A percentile compares a stretch with the other conserved stretches of the same genome.
phyloP scores from a whole-genome alignment of 2,329 filamentous ascomycete species.

The Cordyceps cateniannulata region DNA sequence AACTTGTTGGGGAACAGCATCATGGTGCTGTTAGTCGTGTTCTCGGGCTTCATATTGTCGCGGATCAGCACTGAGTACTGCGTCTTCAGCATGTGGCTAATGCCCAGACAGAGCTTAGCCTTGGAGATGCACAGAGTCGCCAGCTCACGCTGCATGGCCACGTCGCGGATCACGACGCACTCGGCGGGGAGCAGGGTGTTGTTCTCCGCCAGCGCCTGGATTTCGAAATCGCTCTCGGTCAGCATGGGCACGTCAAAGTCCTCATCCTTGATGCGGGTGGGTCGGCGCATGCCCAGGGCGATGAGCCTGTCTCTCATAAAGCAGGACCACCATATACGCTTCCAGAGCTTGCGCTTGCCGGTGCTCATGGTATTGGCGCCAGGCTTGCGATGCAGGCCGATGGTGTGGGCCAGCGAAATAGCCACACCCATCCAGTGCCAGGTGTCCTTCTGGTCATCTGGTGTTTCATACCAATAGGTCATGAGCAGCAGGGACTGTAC shows the following conservation, averaged over 20 bases:
- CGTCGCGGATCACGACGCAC: slow-evolving; percentile 65
- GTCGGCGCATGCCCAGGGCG: slow-evolving; percentile 86
- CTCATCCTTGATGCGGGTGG: slow-evolving; percentile 85
- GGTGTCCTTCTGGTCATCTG: slow-evolving; percentile 94
- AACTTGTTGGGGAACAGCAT: slow-evolving; percentile 90
- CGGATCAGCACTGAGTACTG: slow-evolving; percentile 90
- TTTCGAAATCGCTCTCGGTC: slow-evolving; percentile 76
- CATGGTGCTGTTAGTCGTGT: slow-evolving; percentile 70
- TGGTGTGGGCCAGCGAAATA: slow-evolving; percentile 86
- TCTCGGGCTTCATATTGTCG: slow-evolving; percentile 71
- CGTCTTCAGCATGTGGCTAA: slow-evolving; percentile 81
- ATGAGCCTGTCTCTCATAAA: slow-evolving; percentile 93
- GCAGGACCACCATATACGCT: slow-evolving; percentile 96
- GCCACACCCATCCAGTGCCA: slow-evolving; percentile 99
- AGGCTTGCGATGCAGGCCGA: slow-evolving; percentile 84
- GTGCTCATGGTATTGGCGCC: slow-evolving; percentile 66
- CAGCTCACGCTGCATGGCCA: slow-evolving; percentile 67
- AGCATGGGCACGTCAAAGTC: slow-evolving; percentile 94
- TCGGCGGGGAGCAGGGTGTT: slow-evolving; percentile 62
- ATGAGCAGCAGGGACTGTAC: slow-evolving; percentile 85
- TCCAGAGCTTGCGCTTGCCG: slow-evolving; percentile 77
- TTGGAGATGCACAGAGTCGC: slow-evolving; percentile 89
- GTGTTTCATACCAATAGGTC: slow-evolving; percentile 97
- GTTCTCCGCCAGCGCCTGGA: slow-evolving; percentile 58
- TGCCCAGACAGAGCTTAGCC: slow-evolving; percentile 80